phyloP scores from a whole-genome alignment of 2,329 filamentous ascomycete genomes.

The Cadophora luteo-olivacea region DNA sequence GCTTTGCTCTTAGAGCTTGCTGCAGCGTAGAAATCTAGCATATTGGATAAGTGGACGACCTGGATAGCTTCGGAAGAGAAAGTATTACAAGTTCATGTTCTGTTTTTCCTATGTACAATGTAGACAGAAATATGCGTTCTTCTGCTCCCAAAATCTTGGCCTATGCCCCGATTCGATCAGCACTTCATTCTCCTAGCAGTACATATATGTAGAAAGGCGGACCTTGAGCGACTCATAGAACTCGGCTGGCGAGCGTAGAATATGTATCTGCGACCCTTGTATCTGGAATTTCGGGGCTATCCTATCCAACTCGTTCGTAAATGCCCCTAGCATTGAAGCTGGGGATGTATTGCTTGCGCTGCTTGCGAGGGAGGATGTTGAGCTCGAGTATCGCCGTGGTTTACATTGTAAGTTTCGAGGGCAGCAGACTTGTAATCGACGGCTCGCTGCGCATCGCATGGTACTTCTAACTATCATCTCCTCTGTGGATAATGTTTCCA shows the following conservation, averaged over 20 bases:
- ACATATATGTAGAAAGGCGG: slow-evolving; percentile 34
- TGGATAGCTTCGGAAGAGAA: slow-evolving; percentile 7
- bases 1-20: slow-evolving; percentile 75
- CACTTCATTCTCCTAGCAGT: slow-evolving; percentile 22
- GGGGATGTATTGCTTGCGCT: slow-evolving; percentile 50
- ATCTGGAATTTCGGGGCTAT: slow-evolving; percentile 92
- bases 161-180: slow-evolving; percentile 52
- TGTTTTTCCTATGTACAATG: slow-evolving; percentile 92
- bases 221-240: slow-evolving; percentile 95
- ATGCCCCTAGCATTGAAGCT: slow-evolving; percentile 59
- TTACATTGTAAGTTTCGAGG: slow-evolving; percentile 35
- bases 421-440: slow-evolving; percentile 38
- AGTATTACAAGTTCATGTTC: slow-evolving; percentile 78
- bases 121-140: slow-evolving; percentile 87
- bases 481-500: neutral
- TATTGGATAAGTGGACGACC: slow-evolving; percentile 24
- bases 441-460: slow-evolving; percentile 43
- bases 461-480: slow-evolving; percentile 47
- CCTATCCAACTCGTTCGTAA: slow-evolving; percentile 80
- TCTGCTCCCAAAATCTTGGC: slow-evolving; percentile 82
- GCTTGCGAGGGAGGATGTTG: slow-evolving; percentile 31
- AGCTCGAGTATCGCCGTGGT: slow-evolving; percentile 41
- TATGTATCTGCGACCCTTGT: slow-evolving; percentile 77
- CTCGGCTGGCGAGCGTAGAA: slow-evolving; percentile 81
- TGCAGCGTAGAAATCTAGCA: slow-evolving; percentile 75